Evolutionary conservation across 179 eudicot species (phyloP).

Genomic region (Silene noctiflora): DNA sequence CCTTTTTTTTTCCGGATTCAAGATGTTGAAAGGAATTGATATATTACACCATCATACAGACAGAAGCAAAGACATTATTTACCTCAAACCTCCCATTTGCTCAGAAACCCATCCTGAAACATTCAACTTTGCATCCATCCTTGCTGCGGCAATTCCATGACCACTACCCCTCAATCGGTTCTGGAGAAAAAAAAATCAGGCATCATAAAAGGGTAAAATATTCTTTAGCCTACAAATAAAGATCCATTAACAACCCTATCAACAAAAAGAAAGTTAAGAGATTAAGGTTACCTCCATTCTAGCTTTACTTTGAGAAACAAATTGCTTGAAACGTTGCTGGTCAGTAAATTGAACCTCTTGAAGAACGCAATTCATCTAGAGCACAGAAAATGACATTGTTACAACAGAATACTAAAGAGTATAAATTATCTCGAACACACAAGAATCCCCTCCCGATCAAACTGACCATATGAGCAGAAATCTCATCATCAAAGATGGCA

Average conservation of each 20-base stretch:
- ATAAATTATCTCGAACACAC: constrained; percentile 35
- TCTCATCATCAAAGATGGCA: background rate
- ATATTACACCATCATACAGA: background rate
- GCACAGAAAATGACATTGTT: constrained; percentile 14
- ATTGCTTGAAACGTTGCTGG: constrained; percentile 94
- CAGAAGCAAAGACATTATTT: constrained; percentile 9
- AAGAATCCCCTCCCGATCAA: constrained; percentile 6
- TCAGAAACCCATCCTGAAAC: constrained; percentile 82
- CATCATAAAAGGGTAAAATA: constrained; percentile 3
- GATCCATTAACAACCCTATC: constrained; percentile 15
- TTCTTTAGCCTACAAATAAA: background rate
- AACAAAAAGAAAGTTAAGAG: constrained; percentile 8
- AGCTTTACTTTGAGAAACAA: constrained; percentile 96
- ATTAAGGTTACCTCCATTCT: constrained; percentile 80
- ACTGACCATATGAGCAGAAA: background rate
- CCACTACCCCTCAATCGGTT: constrained; percentile 94
- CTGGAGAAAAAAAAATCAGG: constrained; percentile 31
- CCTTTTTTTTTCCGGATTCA: background rate
- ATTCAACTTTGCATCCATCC: constrained; percentile 94
- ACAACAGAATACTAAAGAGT: constrained; percentile 38
- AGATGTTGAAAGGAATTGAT: constrained; percentile 8
- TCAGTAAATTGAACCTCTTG: constrained; percentile 96
- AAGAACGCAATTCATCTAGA: constrained; percentile 49
- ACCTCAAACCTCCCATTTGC: constrained; percentile 96
- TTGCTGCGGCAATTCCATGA: constrained; percentile 92